Base-by-base conservation (phyloP, 176 grass and related monocot species). In the Dendrocalamus sinicus region DNA sequence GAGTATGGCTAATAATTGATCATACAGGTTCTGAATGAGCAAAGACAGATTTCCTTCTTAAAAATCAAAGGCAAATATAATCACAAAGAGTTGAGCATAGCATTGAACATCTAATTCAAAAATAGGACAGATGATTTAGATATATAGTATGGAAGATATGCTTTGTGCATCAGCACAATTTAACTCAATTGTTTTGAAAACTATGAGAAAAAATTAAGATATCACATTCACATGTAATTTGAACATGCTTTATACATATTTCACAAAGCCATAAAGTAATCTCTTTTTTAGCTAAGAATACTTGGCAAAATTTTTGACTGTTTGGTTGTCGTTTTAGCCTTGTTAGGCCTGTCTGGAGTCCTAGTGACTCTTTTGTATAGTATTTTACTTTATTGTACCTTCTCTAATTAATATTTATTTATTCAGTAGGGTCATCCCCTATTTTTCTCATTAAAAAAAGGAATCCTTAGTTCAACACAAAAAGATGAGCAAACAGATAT, bases 1-100 rank as follows among this genome's bases (percentile, higher is more conserved):
- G 14, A 60, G 32, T 76, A 40, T 22, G 20, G 28, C 37, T 83
- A 61, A 64, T 82, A 20, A 59, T 70, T 43, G n/a, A 77, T 77
- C 28, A 87, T 70, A 20, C 17, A 63, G 11, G 55, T 5, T 17
- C 32, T 65, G n/a, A 72, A 73, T 54, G 82, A 83, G 65, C 46
- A 51, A 43, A 50, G n/a, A 26, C 45, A 37, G 28, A 32, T 82
- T 74, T 60, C 7, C 50, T 70, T 70, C 22, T 55, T 55, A 52
- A 70, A 75, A 76, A 67, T 7, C 11, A 14, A 44, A 19, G 8
- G 44, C 4, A 39, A 20, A 46, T 63, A 35, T 77, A 67, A 67
- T 65, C 26, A 74, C 23, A 72, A 28, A 61, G 75, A 76, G 28
- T 80, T 68, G 19, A 67, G 63, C 28, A 7, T 68, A 81, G 17